Percentiles rank a stretch among this genome's conserved stretches.
These are phyloP conservation scores for Fomitopsis pulvina DNA, from an alignment of 768 basidiomycete species.

Conservation along the genomic window DNA sequence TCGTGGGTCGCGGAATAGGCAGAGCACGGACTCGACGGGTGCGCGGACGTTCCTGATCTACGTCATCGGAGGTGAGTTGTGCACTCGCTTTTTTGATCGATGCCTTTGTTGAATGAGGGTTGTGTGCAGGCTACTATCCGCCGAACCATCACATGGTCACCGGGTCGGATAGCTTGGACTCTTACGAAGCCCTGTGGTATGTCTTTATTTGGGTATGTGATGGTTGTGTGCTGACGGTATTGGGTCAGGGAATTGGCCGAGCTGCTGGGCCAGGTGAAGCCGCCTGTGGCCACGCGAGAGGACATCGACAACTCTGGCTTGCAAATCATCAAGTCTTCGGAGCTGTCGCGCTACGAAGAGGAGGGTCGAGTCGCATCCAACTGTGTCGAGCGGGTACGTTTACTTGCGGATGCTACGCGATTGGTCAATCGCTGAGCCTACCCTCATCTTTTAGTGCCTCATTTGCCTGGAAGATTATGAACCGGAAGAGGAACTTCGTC, in stretches of 20 bases:
- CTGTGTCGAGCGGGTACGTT: conserved; percentile 70
- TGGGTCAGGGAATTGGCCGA: conserved; percentile 69
- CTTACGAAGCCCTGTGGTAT: conserved; percentile 73
- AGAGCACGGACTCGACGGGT: conserved; percentile 20
- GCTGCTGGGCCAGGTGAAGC: conserved; percentile 74
- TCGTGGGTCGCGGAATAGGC: conserved; percentile 11
- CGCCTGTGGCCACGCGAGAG: conserved; percentile 73
- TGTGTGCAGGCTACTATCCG: conserved; percentile 74
- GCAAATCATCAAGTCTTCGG: conserved; percentile 51
- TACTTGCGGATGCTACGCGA: not conserved
- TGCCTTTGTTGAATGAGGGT: conserved; percentile 5
- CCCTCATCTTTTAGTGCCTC: conserved; percentile 45
- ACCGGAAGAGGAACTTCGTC: conserved; percentile 67
- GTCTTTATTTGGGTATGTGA: conserved; percentile 18
- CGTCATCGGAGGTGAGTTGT: conserved; percentile 73
- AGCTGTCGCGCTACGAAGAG: conserved; percentile 44
- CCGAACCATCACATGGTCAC: conserved; percentile 84
- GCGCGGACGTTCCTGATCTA: conserved; percentile 85
- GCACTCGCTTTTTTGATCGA: not conserved
- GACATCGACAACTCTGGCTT: conserved; percentile 85
- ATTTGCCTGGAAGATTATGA: conserved; percentile 88
- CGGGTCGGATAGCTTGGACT: conserved; percentile 66
- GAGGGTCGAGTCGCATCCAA: conserved; percentile 66
- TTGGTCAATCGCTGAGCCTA: not conserved
- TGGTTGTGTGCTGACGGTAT: not conserved